Base-by-base conservation (phyloP, 2,329 filamentous ascomycete genomes). In the Amesomyces nigricolor region DNA sequence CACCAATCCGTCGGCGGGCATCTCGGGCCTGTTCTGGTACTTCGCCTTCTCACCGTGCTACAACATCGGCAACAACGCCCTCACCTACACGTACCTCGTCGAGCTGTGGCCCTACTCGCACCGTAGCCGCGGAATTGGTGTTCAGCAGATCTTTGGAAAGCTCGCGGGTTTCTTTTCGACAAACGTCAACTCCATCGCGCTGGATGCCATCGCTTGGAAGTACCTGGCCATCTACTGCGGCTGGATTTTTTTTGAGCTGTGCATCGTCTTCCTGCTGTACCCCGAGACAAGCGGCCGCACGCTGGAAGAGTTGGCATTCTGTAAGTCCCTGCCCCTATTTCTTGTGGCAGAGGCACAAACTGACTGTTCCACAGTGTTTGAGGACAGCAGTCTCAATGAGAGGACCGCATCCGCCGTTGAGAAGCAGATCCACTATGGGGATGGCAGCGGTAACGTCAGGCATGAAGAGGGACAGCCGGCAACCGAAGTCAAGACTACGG, bases 61-160 rank as follows among this genome's bases (percentile, higher is more conserved):
- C 66, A 84, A 85, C 62, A 74, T 85, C 53, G 82, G 81, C 5
- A 82, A 85, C 66, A 85, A 86, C 62, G 79, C 82, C 16, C 70
- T 86, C 50, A 83, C 81, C 1, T 84, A 83, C 66, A 84, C 64
- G 5, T 66, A 65, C 59, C 60, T 66, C 53, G 63, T 66, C 14
- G 64, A 66, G 43, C 22, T 53, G 22, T 53, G 50, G 50, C 50
- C 50, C 11, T 53, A 53, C 35, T 39, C 50, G 11, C 35, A 53
- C 26, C 50, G 50, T 35, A 39, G 30, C 22, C 37, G 50, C 43
- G 50, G 50, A 16, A 53, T 53, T 22, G 50, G 35, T 7, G 43
- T 53, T 32, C 37, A 40, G 35, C 50, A 53, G 43, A 39, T 53
- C 14, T 53, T 53, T 17, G 50, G 50, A 22, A 39, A 40, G 16